Percentiles rank a stretch among this genome's conserved stretches.
phyloP scores from a whole-genome alignment of 2,329 filamentous ascomycete genomes.

The Macrophomina phaseolina region DNA sequence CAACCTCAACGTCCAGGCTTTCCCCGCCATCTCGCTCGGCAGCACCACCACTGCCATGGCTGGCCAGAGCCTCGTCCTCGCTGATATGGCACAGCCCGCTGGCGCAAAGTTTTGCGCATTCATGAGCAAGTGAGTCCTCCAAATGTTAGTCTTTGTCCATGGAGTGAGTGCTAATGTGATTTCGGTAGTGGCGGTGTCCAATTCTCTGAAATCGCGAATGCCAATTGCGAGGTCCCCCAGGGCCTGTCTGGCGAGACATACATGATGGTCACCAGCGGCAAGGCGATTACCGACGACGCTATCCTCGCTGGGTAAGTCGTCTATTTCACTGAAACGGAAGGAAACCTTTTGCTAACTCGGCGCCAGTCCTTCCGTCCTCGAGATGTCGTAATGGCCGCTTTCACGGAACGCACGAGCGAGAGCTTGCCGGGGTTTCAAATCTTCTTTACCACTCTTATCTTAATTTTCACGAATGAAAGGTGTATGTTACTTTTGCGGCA shows the following conservation, averaged over 20 bases:
- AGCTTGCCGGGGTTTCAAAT: neutral
- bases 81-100: slow-evolving; percentile 42
- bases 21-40: slow-evolving; percentile 61
- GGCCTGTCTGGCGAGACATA: slow-evolving; percentile 69
- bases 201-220: slow-evolving; percentile 63
- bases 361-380: slow-evolving; percentile 18
- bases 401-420: neutral
- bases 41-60: slow-evolving; percentile 31
- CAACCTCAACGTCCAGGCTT: slow-evolving; percentile 66
- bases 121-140: slow-evolving; percentile 60
- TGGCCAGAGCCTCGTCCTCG: slow-evolving; percentile 47
- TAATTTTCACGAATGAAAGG: neutral
- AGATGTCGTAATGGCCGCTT: slow-evolving; percentile 5
- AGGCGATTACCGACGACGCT: slow-evolving; percentile 50
- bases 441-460: neutral
- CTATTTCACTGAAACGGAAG: neutral
- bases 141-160: slow-evolving; percentile 35
- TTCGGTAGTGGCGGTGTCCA: slow-evolving; percentile 38
- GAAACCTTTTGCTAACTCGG: neutral
- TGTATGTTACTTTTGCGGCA: neutral
- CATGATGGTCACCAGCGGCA: slow-evolving; percentile 65
- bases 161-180: slow-evolving; percentile 33
- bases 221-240: slow-evolving; percentile 66
- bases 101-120: slow-evolving; percentile 69
- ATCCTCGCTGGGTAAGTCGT: slow-evolving; percentile 63